These are phyloP conservation scores for Rheum nobile DNA, from an alignment of 148 eudicot species.

Conservation along the genomic window DNA sequence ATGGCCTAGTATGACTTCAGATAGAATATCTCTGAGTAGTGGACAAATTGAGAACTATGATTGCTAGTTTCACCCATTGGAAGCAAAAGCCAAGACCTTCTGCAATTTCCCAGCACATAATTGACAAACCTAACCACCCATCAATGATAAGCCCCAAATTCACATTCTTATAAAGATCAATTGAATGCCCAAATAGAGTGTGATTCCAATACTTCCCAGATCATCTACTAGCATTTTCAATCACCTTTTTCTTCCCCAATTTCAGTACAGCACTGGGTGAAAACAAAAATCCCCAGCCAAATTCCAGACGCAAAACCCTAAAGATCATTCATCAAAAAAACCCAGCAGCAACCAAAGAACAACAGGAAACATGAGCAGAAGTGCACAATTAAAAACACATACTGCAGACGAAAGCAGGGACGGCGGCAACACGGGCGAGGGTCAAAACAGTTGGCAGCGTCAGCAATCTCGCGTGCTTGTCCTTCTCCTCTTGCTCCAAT, in stretches of 20 bases:
- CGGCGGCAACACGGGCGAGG: slow-evolving; percentile 80
- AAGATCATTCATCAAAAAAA: background rate
- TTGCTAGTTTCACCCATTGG: background rate
- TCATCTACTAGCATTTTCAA: background rate
- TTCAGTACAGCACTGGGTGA: background rate
- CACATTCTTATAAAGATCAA: background rate
- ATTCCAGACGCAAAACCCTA: background rate
- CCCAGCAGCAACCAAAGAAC: background rate
- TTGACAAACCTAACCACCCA: background rate
- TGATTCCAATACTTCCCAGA: background rate
- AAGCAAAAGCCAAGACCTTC: background rate
- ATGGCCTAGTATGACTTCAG: background rate
- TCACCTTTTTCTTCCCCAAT: background rate
- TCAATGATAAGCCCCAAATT: background rate
- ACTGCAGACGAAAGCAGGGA: slow-evolving; percentile 73
- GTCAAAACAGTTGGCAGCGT: slow-evolving; percentile 86
- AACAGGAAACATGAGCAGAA: background rate
- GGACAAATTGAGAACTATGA: background rate
- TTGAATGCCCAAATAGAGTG: background rate
- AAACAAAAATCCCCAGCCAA: background rate
- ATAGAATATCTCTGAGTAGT: background rate
- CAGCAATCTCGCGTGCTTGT: slow-evolving; percentile 38
- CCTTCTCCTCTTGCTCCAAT: background rate
- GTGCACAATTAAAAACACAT: slow-evolving; percentile 7
- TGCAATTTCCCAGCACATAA: background rate